Conservation (phyloP, 306 rosid species). For the Rosa persica region DNA sequence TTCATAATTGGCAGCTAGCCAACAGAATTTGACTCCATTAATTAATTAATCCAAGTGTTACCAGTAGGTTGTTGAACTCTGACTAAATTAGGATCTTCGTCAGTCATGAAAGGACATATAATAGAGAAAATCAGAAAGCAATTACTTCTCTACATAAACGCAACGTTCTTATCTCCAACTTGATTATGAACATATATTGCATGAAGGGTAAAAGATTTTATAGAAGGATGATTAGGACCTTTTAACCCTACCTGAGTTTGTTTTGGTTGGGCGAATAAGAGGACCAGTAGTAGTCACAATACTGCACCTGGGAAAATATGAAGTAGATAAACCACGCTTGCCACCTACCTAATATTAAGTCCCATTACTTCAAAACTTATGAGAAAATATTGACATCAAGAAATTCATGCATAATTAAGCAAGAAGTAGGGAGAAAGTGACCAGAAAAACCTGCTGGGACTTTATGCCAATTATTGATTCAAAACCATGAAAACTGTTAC, state of each 20-base stretch:
- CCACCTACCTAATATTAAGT: slow-evolving; percentile 1
- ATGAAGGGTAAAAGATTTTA: background rate
- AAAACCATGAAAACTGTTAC: background rate
- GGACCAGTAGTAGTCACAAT: background rate
- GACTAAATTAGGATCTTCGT: background rate
- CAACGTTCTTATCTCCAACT: background rate
- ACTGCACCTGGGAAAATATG: background rate
- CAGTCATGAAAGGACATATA: background rate
- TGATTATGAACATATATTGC: background rate
- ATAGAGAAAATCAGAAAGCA: background rate
- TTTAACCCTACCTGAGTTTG: slow-evolving; percentile 8
- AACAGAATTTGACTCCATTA: background rate
- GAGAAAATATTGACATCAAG: background rate
- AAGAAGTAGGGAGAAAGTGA: background rate
- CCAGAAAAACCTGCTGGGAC: slow-evolving; percentile 9
- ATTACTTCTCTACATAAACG: too few relatives aligned
- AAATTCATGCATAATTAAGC: background rate
- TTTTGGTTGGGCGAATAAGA: background rate
- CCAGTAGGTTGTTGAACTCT: background rate
- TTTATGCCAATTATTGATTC: background rate
- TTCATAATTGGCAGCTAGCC: background rate
- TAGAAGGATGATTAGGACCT: background rate
- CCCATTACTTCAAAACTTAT: background rate
- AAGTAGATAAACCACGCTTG: slow-evolving; percentile 12
- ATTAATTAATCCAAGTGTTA: background rate